Evolutionary conservation across 805 yeast genomes (phyloP).

Genomic region (Candida vartiovaarae): DNA sequence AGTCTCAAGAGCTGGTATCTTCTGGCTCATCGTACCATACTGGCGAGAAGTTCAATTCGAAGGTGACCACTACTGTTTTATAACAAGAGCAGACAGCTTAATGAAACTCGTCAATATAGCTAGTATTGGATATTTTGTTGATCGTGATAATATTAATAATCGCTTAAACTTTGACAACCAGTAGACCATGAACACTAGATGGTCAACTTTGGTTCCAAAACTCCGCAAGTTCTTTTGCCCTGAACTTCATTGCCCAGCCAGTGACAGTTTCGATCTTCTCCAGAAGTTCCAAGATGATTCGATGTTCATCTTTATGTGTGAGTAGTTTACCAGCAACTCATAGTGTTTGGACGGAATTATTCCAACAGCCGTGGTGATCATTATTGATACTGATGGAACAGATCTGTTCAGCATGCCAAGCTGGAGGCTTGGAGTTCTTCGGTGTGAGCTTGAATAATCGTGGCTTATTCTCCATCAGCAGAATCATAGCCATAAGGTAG

Average conservation of each 20-base stretch:
- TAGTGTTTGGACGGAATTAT: constrained; percentile 17
- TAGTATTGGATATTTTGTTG: too few relatives aligned
- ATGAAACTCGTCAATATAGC: too few relatives aligned
- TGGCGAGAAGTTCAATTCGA: not conserved
- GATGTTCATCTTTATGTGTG: constrained; percentile 21
- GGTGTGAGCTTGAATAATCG: constrained; percentile 25
- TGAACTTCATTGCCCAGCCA: constrained; percentile 28
- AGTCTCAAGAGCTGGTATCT: constrained; percentile 3
- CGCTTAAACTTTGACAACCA: too few relatives aligned
- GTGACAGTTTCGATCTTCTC: constrained; percentile 24
- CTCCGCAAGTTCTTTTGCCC: constrained; percentile 24
- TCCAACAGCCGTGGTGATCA: constrained; percentile 22
- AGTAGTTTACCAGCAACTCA: constrained; percentile 20
- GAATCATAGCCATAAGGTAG: constrained; percentile 32
- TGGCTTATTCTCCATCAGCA: constrained; percentile 35
- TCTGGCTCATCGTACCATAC: not conserved
- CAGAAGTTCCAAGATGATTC: constrained; percentile 25
- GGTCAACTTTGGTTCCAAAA: constrained; percentile 19
- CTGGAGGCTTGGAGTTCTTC: constrained; percentile 13
- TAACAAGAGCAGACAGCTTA: too few relatives aligned
- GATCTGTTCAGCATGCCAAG: constrained; percentile 22
- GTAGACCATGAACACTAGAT: too few relatives aligned
- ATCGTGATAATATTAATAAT: too few relatives aligned
- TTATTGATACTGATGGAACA: constrained; percentile 17
- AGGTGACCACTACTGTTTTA: too few relatives aligned